A percentile compares a stretch with the other conserved stretches of the same genome.
Evolutionary conservation across 192 early-diverging fungal genomes (phyloP).

Genomic region (Pilaira anomala): DNA sequence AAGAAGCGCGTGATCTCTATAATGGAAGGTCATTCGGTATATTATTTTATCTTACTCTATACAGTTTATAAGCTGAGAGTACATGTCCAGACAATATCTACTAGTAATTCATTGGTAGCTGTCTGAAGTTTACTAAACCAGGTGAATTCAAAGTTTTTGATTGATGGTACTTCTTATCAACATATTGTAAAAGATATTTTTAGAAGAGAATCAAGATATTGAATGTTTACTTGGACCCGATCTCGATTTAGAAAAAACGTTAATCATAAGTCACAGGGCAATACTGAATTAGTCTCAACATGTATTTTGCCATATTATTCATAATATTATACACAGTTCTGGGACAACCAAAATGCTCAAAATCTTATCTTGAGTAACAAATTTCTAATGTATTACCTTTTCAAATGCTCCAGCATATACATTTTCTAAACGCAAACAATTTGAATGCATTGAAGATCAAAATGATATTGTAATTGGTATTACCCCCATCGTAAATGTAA

Average conservation of each 20-base stretch:
- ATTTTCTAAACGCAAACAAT: too few relatives aligned
- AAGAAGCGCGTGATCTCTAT: neutral
- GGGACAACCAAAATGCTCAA: slow-evolving; percentile 6
- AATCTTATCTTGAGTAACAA: neutral
- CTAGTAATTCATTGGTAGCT: neutral
- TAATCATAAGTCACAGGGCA: slow-evolving; percentile 4
- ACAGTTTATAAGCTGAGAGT: neutral
- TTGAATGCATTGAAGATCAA: too few relatives aligned
- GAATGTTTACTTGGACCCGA: neutral
- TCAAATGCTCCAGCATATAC: neutral
- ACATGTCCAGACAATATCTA: neutral
- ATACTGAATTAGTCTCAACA: too few relatives aligned
- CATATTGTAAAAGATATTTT: neutral
- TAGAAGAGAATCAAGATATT: too few relatives aligned
- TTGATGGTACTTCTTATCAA: neutral
- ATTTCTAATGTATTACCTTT: neutral
- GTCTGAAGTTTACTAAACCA: neutral
- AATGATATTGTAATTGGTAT: too few relatives aligned
- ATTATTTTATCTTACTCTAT: neutral
- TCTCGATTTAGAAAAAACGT: neutral
- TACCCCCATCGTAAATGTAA: neutral
- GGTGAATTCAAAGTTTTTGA: neutral
- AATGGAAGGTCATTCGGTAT: neutral
- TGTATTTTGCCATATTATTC: too few relatives aligned
- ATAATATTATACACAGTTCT: too few relatives aligned